phyloP scores from a whole-genome alignment of 2,329 filamentous ascomycete species.

The Didymella exigua region DNA sequence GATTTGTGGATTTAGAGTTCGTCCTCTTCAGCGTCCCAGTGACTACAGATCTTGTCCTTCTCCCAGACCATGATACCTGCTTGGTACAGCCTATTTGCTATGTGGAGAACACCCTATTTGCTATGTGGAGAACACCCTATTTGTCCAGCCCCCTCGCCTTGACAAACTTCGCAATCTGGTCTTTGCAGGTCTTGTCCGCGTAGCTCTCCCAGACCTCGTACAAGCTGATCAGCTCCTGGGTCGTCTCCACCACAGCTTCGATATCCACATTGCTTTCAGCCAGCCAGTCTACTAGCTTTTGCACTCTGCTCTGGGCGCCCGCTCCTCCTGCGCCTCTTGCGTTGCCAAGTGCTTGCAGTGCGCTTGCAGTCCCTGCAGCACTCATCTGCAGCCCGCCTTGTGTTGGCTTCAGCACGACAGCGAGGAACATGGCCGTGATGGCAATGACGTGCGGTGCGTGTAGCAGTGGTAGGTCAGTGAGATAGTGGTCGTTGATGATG shows the following conservation, averaged over 20 bases:
- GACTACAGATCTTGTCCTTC: too few species aligned
- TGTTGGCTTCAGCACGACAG: conserved; percentile 78
- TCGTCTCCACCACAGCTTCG: conserved; percentile 82
- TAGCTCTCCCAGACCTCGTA: conserved; percentile 78
- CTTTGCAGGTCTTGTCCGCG: conserved; percentile 68
- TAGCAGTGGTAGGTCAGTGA: conserved; percentile 86
- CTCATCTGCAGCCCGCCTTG: conserved; percentile 56
- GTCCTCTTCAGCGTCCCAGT: too few species aligned
- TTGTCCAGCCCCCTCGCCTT: conserved; percentile 65
- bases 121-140: too few species aligned
- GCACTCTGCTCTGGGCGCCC: conserved; percentile 58
- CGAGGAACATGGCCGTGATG: conserved; percentile 82
- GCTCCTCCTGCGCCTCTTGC: conserved; percentile 34
- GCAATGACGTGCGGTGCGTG: conserved; percentile 87
- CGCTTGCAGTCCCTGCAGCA: conserved; percentile 48
- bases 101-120: too few species aligned
- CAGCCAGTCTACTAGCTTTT: conserved; percentile 77
- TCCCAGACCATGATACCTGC: not conserved
- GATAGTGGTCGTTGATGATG: conserved; percentile 89
- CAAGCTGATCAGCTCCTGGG: conserved; percentile 87
- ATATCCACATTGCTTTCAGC: conserved; percentile 87
- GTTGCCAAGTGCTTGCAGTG: conserved; percentile 46
- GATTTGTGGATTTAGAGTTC: too few species aligned
- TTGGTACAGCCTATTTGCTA: too few species aligned
- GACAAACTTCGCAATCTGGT: conserved; percentile 66